A percentile compares a stretch with the other conserved stretches of the same genome.
Conservation (phyloP, 768 basidiomycete species). For the Punctularia strigosozonata region DNA sequence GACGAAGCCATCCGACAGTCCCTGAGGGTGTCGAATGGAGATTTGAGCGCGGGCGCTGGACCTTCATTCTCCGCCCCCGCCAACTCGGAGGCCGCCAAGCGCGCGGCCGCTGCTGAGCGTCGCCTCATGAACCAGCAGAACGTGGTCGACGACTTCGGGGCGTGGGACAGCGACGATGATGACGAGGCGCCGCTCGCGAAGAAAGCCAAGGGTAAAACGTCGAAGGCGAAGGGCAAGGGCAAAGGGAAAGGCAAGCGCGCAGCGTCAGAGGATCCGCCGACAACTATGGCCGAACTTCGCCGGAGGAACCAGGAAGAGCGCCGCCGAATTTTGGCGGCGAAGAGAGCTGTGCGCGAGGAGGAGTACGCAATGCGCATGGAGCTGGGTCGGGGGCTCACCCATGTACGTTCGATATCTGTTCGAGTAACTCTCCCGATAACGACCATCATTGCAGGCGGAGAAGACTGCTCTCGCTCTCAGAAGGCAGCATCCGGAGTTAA, state of each 20-base stretch:
- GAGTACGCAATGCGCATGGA: constrained; percentile 37
- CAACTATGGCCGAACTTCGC: constrained; percentile 6
- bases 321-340: constrained; percentile 11
- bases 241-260: constrained; percentile 25
- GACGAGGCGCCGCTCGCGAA: constrained; percentile 3
- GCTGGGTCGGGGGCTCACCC: constrained; percentile 66
- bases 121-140: constrained; percentile 22
- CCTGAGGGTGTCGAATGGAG: constrained; percentile 23
- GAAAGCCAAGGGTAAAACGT: constrained; percentile 17
- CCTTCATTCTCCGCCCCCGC: constrained; percentile 18
- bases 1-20: constrained; percentile 46
- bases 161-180: constrained; percentile 19
- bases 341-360: constrained; percentile 28
- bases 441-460: constrained; percentile 41
- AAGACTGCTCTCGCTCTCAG: constrained; percentile 50
- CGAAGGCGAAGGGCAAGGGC: constrained; percentile 8
- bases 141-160: constrained; percentile 14
- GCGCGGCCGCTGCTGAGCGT: constrained; percentile 45
- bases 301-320: constrained; percentile 18
- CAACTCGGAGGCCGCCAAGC: constrained; percentile 27
- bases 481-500: constrained; percentile 69
- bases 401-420: constrained; percentile 30
- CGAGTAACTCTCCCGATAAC: neutral
- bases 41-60: constrained; percentile 18
- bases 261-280: constrained; percentile 20